These are phyloP conservation scores for Boletus subcaerulescens DNA, from an alignment of 768 basidiomycete species.

Conservation along the genomic window DNA sequence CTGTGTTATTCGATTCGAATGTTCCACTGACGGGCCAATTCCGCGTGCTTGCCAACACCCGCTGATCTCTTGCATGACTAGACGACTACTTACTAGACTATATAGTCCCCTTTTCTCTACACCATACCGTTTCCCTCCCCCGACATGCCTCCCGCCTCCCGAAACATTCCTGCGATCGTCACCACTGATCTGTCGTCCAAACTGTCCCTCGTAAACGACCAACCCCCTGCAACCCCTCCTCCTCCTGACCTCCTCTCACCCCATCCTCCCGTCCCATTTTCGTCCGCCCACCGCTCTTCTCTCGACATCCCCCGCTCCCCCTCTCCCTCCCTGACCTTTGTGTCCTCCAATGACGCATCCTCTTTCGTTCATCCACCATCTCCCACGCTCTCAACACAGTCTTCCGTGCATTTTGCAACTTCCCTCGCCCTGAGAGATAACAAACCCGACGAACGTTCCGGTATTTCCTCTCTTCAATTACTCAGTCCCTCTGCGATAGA, in stretches of 20 bases:
- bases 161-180: constrained; percentile 34
- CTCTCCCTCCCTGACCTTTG: constrained; percentile 29
- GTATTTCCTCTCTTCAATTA: constrained; percentile 49
- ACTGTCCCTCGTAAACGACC: constrained; percentile 16
- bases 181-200: constrained; percentile 36
- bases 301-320: constrained; percentile 29
- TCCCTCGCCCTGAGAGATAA: constrained; percentile 65
- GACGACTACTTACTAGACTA: neutral
- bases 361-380: constrained; percentile 57
- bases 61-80: neutral
- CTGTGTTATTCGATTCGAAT: constrained; percentile 31
- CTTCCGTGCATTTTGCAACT: constrained; percentile 57
- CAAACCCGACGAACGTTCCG: constrained; percentile 55
- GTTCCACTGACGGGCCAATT: constrained; percentile 7
- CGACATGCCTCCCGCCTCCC: constrained; percentile 18
- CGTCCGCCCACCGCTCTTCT: constrained; percentile 21
- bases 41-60: too few relatives aligned
- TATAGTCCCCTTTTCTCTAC: constrained; percentile 4
- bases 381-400: constrained; percentile 68
- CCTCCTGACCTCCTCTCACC: constrained; percentile 25
- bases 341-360: constrained; percentile 43
- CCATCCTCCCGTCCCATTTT: neutral
- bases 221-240: neutral
- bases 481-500: constrained; percentile 41
- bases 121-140: neutral